phyloP scores from a whole-genome alignment of 163 green algal genomes.

The Chloroidium sp. region DNA sequence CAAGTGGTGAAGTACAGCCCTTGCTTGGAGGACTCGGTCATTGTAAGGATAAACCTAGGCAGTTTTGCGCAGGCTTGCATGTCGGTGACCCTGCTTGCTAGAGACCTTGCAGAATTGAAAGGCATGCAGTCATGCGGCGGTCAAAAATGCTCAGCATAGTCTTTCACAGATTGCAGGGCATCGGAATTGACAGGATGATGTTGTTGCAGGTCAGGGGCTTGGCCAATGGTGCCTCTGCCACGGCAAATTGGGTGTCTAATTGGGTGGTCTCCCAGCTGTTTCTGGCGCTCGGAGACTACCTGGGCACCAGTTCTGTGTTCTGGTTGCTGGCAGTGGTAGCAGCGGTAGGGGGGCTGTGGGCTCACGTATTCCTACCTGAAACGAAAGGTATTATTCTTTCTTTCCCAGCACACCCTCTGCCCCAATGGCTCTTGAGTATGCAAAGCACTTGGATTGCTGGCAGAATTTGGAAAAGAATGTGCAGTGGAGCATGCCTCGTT shows the following conservation, averaged over 20 bases:
- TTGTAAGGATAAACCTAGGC: too few species aligned
- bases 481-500: neutral
- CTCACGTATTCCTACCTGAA: constrained; percentile 39
- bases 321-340: constrained; percentile 38
- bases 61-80: too few species aligned
- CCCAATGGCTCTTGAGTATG: neutral
- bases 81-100: too few species aligned
- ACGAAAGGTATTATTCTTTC: constrained; percentile 22
- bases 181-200: too few species aligned
- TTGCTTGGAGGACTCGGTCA: too few species aligned
- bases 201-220: constrained; percentile 33
- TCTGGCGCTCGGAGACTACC: constrained; percentile 27
- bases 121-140: too few species aligned
- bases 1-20: too few species aligned
- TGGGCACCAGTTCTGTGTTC: constrained; percentile 41
- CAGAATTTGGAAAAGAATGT: neutral
- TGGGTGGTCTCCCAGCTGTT: constrained; percentile 54
- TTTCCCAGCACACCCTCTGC: neutral
- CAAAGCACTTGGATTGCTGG: neutral
- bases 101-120: too few species aligned
- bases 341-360: constrained; percentile 30
- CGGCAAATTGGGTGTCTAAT: constrained; percentile 66
- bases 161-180: too few species aligned
- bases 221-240: constrained; percentile 41
- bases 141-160: too few species aligned